Conservation (phyloP, 371 early-diverging fungal genomes). For the Mortierella sp. region DNA sequence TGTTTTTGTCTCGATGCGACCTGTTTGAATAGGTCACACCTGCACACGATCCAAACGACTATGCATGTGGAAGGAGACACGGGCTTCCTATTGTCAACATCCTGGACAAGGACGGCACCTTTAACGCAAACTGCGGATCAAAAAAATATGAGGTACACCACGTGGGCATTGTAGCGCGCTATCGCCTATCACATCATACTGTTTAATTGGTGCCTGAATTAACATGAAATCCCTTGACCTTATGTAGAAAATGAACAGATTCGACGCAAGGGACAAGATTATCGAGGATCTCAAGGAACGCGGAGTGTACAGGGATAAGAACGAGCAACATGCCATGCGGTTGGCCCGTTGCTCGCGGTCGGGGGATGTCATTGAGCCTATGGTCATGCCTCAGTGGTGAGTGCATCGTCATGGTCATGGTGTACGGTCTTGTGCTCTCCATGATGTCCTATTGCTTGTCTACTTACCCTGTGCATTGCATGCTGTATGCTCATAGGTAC, state of each 20-base stretch:
- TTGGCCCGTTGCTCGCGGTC: conserved; percentile 92
- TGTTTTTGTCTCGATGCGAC: background rate
- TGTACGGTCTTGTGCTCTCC: no score
- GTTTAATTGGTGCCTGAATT: background rate
- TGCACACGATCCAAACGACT: conserved; percentile 98
- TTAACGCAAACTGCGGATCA: conserved; percentile 74
- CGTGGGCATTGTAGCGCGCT: background rate
- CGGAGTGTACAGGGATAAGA: conserved; percentile 79
- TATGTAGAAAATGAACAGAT: conserved; percentile 78
- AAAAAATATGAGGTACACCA: conserved; percentile 64
- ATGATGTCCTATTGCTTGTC: background rate
- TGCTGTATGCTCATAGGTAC: conserved; percentile 69
- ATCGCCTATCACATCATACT: background rate
- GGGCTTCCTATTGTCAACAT: conserved; percentile 85
- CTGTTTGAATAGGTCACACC: conserved; percentile 86
- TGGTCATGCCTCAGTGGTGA: conserved; percentile 99
- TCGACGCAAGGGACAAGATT: conserved; percentile 86
- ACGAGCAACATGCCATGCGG: conserved; percentile 89
- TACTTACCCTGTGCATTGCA: background rate
- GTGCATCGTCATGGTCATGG: background rate
- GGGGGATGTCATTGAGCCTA: conserved; percentile 97
- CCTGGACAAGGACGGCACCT: conserved; percentile 87
- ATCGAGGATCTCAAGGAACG: conserved; percentile 72
- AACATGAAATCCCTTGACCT: conserved; percentile 11
- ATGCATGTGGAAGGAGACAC: conserved; percentile 92